Conservation (phyloP, 495 filamentous ascomycete species). For the Chlorociboria aeruginascens region DNA sequence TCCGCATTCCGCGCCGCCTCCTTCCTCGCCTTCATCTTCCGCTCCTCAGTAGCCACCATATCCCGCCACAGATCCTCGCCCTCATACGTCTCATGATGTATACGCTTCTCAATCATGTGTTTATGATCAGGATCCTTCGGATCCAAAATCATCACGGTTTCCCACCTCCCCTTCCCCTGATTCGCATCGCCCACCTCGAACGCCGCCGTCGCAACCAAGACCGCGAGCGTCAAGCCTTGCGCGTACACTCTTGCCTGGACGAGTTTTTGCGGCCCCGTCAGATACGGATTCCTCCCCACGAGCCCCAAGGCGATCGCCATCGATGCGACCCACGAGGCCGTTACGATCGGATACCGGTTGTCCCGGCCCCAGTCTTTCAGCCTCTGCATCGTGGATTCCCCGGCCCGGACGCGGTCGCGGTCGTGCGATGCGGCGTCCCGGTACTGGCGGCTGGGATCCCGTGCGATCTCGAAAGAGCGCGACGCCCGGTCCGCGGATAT, state of each 20-base stretch:
- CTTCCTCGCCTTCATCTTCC: conserved; percentile 47
- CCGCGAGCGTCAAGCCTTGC: conserved; percentile 85
- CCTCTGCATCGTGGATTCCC: conserved; percentile 43
- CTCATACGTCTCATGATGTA: conserved; percentile 59
- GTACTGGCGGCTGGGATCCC: conserved; percentile 55
- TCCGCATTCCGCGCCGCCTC: conserved; percentile 38
- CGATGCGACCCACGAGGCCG: conserved; percentile 67
- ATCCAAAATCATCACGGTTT: conserved; percentile 61
- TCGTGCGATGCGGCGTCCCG: conserved; percentile 42
- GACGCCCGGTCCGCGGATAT: conserved; percentile 73
- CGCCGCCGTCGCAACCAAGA: conserved; percentile 74
- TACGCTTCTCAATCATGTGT: conserved; percentile 58
- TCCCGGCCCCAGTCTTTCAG: conserved; percentile 50
- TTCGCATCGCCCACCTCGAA: conserved; percentile 81
- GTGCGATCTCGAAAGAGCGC: conserved; percentile 56
- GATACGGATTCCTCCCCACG: conserved; percentile 66
- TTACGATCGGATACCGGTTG: conserved; percentile 85
- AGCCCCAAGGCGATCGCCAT: conserved; percentile 68
- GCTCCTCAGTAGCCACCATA: conserved; percentile 65
- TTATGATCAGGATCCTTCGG: conserved; percentile 60
- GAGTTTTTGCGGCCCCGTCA: conserved; percentile 74
- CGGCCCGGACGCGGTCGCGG: conserved; percentile 30
- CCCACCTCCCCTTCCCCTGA: conserved; percentile 62
- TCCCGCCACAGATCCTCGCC: conserved; percentile 84
- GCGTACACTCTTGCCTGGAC: conserved; percentile 97